Conservation (phyloP, 352 stramenopile genomes). For the Peronospora destructor region DNA sequence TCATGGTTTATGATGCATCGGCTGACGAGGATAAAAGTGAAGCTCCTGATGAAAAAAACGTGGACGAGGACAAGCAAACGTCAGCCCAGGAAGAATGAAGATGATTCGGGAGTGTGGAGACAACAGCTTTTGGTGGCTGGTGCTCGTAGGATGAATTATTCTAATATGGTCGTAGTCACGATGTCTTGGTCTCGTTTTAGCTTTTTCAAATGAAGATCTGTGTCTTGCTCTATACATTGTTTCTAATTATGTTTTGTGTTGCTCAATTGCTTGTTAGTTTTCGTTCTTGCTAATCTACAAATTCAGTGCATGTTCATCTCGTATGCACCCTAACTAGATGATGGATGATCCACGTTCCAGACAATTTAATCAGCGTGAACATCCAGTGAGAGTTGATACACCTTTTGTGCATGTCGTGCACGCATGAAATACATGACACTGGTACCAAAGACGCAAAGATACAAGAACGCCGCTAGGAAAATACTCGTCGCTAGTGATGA, state of each 20-base stretch:
- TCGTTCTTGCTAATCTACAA: constrained; percentile 51
- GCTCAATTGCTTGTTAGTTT: constrained; percentile 1
- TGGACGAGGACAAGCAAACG: constrained; percentile 10
- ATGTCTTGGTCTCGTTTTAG: no score
- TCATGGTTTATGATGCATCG: constrained; percentile 32
- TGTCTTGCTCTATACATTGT: constrained; percentile 25
- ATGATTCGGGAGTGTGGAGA: constrained; percentile 15
- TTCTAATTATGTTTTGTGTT: constrained; percentile 5
- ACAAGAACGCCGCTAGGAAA: constrained; percentile 81
- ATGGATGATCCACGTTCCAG: constrained; percentile 7
- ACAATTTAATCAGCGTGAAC: constrained; percentile 63
- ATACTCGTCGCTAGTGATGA: constrained; percentile 80
- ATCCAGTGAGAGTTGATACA: constrained; percentile 84
- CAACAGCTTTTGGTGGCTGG: neutral
- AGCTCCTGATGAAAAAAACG: constrained; percentile 18
- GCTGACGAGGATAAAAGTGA: constrained; percentile 18
- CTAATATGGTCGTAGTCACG: no score
- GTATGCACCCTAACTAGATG: constrained; percentile 16
- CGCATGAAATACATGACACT: constrained; percentile 84
- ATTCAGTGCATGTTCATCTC: constrained; percentile 14
- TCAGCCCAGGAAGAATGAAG: constrained; percentile 12
- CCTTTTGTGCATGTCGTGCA: constrained; percentile 70
- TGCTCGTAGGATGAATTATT: neutral
- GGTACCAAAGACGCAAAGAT: constrained; percentile 77
- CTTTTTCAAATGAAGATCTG: neutral